A percentile compares a stretch with the other conserved stretches of the same genome.
These are phyloP conservation scores for Venturia nashicola DNA, from an alignment of 2,329 filamentous ascomycete genomes.

Conservation along the genomic window DNA sequence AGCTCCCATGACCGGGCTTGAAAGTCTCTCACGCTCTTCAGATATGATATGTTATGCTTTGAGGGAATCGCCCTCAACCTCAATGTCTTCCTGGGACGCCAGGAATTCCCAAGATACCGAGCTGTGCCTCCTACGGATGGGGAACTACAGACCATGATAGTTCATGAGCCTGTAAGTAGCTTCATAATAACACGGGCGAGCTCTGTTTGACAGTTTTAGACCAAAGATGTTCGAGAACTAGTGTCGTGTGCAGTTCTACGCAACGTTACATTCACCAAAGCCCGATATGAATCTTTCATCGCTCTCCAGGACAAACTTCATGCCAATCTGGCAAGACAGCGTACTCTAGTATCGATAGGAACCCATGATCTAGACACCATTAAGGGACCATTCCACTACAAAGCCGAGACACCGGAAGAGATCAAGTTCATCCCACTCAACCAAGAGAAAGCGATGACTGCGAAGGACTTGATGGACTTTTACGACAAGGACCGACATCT, in stretches of 20 bases:
- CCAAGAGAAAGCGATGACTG: conserved; percentile 80
- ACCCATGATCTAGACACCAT: conserved; percentile 94
- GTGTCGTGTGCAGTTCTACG: conserved; percentile 83
- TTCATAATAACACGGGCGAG: not conserved
- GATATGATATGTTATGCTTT: conserved; percentile 88
- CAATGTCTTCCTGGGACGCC: conserved; percentile 79
- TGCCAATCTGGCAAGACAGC: conserved; percentile 84
- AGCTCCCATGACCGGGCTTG: not conserved
- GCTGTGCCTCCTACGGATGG: conserved; percentile 60
- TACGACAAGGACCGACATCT: conserved; percentile 92
- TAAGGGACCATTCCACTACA: conserved; percentile 91
- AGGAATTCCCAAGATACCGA: conserved; percentile 65
- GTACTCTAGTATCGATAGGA: conserved; percentile 91
- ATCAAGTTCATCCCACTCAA: conserved; percentile 88
- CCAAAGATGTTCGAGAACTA: conserved; percentile 69
- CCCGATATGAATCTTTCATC: conserved; percentile 94
- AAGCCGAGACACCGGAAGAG: conserved; percentile 80
- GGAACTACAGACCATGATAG: conserved; percentile 67
- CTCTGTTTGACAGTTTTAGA: conserved; percentile 31
- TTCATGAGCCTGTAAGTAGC: conserved; percentile 48
- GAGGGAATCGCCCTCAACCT: conserved; percentile 93
- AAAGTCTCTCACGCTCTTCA: conserved; percentile 14
- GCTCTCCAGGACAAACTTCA: conserved; percentile 95
- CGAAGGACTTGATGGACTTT: conserved; percentile 80
- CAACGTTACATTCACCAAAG: conserved; percentile 82